Evolutionary conservation across 768 basidiomycete species (phyloP).

Genomic region (Botryobasidium botryosum): DNA sequence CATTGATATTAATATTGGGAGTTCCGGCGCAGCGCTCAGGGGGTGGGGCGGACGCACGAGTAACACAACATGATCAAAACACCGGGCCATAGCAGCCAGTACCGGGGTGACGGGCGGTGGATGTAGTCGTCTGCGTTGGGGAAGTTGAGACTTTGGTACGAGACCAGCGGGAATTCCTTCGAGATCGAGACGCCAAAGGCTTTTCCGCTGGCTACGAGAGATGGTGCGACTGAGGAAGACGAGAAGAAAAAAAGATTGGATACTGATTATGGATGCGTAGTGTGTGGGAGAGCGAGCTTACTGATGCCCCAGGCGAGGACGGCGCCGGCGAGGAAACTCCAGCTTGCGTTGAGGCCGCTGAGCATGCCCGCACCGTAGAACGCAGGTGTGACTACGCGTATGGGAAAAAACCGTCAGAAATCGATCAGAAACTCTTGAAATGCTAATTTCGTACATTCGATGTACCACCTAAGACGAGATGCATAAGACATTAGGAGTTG

Average conservation of each 20-base stretch:
- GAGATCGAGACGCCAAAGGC: constrained; percentile 29
- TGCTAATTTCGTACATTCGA: too few species aligned
- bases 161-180: constrained; percentile 30
- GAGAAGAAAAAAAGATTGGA: too few species aligned
- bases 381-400: constrained; percentile 18
- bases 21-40: too few species aligned
- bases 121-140: constrained; percentile 26
- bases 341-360: constrained; percentile 12
- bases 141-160: constrained; percentile 32
- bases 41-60: too few species aligned
- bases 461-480: too few species aligned
- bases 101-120: constrained; percentile 33
- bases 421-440: too few species aligned
- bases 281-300: too few species aligned
- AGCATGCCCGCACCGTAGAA: constrained; percentile 18
- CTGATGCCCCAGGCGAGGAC: constrained; percentile 45
- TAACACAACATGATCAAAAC: constrained; percentile 44
- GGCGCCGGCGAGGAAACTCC: constrained; percentile 30
- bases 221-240: too few species aligned
- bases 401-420: too few species aligned
- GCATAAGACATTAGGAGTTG: too few species aligned
- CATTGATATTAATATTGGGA: too few species aligned
- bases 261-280: too few species aligned
- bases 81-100: constrained; percentile 50
- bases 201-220: constrained; percentile 34